Evolutionary conservation across 306 rosid species (phyloP).

Genomic region (Cucurbita ficifolia): DNA sequence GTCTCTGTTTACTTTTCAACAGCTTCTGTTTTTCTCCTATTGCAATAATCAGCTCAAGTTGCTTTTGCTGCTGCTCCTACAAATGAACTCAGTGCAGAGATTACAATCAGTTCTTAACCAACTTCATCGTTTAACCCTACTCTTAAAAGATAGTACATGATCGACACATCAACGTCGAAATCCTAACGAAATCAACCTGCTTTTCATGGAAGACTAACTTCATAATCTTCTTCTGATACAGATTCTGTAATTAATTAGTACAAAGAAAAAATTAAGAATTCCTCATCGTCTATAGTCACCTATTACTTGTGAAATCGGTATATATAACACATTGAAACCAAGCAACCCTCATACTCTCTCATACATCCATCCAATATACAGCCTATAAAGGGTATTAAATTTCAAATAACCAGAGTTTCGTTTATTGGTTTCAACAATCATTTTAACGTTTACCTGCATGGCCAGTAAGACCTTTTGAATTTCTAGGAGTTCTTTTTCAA

Average conservation of each 20-base stretch:
- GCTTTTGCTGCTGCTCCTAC: conserved; percentile 86
- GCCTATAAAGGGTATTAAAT: neutral
- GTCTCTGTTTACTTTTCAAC: conserved; percentile 36
- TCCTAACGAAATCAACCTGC: neutral
- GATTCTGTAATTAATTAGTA: too few species aligned
- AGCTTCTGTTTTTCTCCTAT: conserved; percentile 51
- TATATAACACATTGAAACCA: neutral
- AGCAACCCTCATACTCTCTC: neutral
- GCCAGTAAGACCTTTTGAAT: conserved; percentile 77
- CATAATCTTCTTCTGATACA: neutral
- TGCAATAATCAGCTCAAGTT: conserved; percentile 74
- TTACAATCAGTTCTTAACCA: neutral
- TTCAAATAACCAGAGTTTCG: neutral
- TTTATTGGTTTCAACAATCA: neutral
- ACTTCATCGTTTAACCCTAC: neutral
- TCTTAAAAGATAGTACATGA: neutral
- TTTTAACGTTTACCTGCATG: conserved; percentile 54
- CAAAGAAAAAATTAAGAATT: too few species aligned
- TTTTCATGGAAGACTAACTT: neutral
- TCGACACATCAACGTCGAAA: neutral
- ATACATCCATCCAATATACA: neutral
- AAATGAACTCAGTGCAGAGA: conserved; percentile 1
- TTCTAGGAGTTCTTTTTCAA: conserved; percentile 89
- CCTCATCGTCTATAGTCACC: too few species aligned
- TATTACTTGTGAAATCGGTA: neutral